Conservation (phyloP, 345 rosid genomes). For the Leavenworthia alabamica region DNA sequence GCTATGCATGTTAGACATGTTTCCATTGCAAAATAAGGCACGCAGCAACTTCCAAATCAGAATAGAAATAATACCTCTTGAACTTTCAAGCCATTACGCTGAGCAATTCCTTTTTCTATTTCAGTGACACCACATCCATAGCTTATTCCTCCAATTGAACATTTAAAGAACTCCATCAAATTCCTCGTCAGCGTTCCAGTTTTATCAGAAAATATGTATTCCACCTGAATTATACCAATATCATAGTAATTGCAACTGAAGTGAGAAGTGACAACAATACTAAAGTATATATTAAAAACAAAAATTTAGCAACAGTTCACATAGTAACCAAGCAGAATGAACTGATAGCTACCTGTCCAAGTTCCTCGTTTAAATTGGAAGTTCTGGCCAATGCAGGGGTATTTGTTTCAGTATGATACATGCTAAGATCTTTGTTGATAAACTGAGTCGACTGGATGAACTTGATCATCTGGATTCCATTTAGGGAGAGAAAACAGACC, state of each 20-base stretch:
- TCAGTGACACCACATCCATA: slow-evolving; percentile 95
- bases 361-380: slow-evolving; percentile 97
- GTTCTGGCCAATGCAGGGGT: slow-evolving; percentile 96
- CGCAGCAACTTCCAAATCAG: slow-evolving; percentile 9
- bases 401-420: slow-evolving; percentile 86
- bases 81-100: slow-evolving; percentile 59
- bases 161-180: slow-evolving; percentile 98
- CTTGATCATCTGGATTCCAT: slow-evolving; percentile 76
- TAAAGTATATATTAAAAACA: neutral
- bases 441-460: slow-evolving; percentile 92
- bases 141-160: slow-evolving; percentile 92
- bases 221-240: slow-evolving; percentile 57
- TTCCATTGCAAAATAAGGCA: slow-evolving; percentile 17
- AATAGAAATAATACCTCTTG: slow-evolving; percentile 49
- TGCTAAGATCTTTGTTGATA: slow-evolving; percentile 86
- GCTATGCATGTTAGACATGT: slow-evolving; percentile 9
- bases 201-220: slow-evolving; percentile 95
- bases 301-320: neutral
- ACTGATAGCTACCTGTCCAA: slow-evolving; percentile 74
- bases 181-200: slow-evolving; percentile 98
- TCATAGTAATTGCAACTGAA: neutral
- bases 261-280: slow-evolving; percentile 8
- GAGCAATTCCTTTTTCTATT: slow-evolving; percentile 75
- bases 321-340: neutral
- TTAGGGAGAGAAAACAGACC: slow-evolving; percentile 16